Evolutionary conservation across 1,284 basidiomycete genomes (phyloP).

Genomic region (Ustilago esculenta): DNA sequence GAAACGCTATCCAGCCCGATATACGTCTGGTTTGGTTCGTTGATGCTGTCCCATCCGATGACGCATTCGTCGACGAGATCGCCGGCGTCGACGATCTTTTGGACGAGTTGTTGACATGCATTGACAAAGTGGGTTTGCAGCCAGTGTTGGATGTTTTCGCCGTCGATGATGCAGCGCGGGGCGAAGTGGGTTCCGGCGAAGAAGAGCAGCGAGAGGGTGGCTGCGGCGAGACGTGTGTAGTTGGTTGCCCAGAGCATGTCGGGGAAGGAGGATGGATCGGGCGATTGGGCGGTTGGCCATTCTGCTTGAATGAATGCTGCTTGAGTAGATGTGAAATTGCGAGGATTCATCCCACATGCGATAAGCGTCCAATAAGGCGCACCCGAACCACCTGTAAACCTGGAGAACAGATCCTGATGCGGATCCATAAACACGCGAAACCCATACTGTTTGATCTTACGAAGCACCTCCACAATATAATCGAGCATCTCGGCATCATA

Average conservation of each 20-base stretch:
- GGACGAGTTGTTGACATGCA: conserved; percentile 79
- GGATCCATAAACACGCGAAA: conserved; percentile 94
- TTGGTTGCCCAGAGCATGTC: conserved; percentile 97
- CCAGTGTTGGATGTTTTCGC: conserved; percentile 91
- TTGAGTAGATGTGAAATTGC: conserved; percentile 83
- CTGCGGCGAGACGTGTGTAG: conserved; percentile 85
- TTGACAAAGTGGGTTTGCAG: conserved; percentile 85
- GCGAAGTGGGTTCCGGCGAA: conserved; percentile 90
- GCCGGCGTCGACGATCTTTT: conserved; percentile 77
- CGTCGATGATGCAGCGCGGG: conserved; percentile 90
- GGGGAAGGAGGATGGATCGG: conserved; percentile 80
- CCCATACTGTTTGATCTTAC: conserved; percentile 92
- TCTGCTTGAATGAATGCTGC: conserved; percentile 88
- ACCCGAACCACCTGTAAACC: conserved; percentile 94
- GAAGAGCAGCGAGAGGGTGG: conserved; percentile 93
- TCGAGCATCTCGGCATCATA: conserved; percentile 93
- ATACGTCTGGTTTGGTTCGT: conserved; percentile 91
- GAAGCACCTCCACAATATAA: conserved; percentile 84
- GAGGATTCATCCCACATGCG: conserved; percentile 90
- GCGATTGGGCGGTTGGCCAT: conserved; percentile 75
- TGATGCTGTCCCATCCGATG: conserved; percentile 95
- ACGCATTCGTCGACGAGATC: conserved; percentile 85
- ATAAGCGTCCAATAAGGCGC: conserved; percentile 94
- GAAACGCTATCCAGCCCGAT: conserved; percentile 76
- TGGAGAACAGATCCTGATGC: conserved; percentile 96